Conservation (phyloP, 306 rosid species). For the Luffa aegyptiaca region DNA sequence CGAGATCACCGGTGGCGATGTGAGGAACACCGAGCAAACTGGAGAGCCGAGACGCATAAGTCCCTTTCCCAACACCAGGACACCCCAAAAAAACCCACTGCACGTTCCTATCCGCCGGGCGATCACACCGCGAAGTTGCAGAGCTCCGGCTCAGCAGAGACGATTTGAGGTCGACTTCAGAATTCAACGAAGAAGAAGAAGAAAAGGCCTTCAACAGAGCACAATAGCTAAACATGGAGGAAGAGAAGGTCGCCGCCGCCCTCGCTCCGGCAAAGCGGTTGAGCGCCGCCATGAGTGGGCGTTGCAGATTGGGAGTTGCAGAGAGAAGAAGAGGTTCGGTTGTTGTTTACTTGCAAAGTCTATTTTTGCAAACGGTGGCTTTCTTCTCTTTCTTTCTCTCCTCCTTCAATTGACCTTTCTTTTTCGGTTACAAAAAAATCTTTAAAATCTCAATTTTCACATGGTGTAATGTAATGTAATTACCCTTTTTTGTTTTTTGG, state of each 20-base stretch:
- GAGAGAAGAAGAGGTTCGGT: not conserved
- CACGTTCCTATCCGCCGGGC: slow-evolving; percentile 15
- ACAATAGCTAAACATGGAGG: not conserved
- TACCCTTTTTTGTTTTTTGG: too few relatives aligned
- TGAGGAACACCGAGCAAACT: slow-evolving; percentile 38
- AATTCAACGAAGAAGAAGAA: slow-evolving; percentile 1
- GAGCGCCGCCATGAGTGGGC: slow-evolving; percentile 17
- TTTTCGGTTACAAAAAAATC: not conserved
- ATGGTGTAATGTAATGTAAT: not conserved
- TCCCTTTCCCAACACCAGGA: slow-evolving; percentile 51
- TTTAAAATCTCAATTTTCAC: not conserved
- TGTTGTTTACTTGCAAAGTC: not conserved
- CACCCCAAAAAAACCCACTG: slow-evolving; percentile 45
- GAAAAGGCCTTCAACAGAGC: slow-evolving; percentile 19
- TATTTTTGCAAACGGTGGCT: not conserved
- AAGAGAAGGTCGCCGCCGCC: not conserved
- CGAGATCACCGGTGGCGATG: slow-evolving; percentile 47
- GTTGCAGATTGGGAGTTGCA: not conserved
- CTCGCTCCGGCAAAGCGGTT: slow-evolving; percentile 14
- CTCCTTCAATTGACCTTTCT: not conserved
- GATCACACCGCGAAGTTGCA: slow-evolving; percentile 14
- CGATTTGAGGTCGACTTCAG: slow-evolving; percentile 20
- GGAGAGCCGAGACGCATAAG: slow-evolving; percentile 40
- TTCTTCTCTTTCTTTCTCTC: not conserved
- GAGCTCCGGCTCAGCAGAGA: not conserved